Base-by-base conservation (phyloP, 108 stramenopile species). In the Skeletonema tropicum region DNA sequence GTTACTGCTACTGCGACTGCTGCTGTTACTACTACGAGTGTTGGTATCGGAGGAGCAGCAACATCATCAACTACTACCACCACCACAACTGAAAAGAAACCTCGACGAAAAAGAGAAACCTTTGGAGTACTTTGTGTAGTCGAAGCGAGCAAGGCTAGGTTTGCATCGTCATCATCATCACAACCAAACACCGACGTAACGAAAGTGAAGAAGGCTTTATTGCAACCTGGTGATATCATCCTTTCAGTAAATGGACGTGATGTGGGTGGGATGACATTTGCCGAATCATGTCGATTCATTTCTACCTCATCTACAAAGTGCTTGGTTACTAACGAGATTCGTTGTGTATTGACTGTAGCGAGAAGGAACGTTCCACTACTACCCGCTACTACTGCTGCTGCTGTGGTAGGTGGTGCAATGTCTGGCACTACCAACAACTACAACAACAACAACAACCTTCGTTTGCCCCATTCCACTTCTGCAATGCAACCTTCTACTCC, bases 161-260 rank as follows among this genome's bases (percentile, higher is more conserved):
- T 64, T 30, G 41, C 41, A 12, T 29, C 26, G 2, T 29, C 26
- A 29, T 29, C 26, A 2, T 29, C 26, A 29, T 64, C 74, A 23
- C 57, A 70, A 31, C 0, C 58, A 0, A 38, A 42, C 32, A 58
- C 64, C 59, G 4, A 1, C 7, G 33, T 3, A 0, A 64, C 58
- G 17, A 55, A 35, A 3, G 65, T 61, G 17, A 55, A 17, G 10
- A 48, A 8, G 42, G 7, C n/a, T n/a, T n/a, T 9, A 15, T 63
- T 93, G 60, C 73, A 83, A 57, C 66, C 79, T 35, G 90, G 88
- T 12, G 93, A 94, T 60, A 81, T 94, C n/a, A 76, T 94, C 30
- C 75, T 94, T 15, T 61, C 79, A 0, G 75, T 94, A 36, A 80
- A 88, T 60, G 88, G 86, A 10, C 29, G 41, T n/a, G 12, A 49